phyloP scores from a whole-genome alignment of 257 asterid genomes.

The Eustoma russellianum region DNA sequence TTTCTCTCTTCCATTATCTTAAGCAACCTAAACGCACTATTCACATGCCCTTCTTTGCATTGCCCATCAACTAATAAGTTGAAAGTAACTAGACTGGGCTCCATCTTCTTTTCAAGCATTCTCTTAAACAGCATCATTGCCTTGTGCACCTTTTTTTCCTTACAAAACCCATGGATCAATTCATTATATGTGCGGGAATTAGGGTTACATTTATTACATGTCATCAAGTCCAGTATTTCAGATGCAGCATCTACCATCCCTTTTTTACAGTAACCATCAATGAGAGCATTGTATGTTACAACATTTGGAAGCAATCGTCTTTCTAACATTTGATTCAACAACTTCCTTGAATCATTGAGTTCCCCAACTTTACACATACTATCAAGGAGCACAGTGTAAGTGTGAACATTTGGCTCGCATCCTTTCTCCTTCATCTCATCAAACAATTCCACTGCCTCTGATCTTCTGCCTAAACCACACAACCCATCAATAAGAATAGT shows the following conservation, averaged over 20 bases:
- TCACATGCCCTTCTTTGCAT: slow-evolving; percentile 48
- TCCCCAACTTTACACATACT: slow-evolving; percentile 50
- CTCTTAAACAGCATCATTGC: slow-evolving; percentile 55
- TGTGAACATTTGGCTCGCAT: slow-evolving; percentile 51
- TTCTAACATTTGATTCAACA: slow-evolving; percentile 37
- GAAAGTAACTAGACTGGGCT: slow-evolving; percentile 46
- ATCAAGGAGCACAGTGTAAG: slow-evolving; percentile 55
- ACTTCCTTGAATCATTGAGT: slow-evolving; percentile 36
- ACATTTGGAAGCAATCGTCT: slow-evolving; percentile 43
- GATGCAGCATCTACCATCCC: slow-evolving; percentile 46
- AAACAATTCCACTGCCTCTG: slow-evolving; percentile 49
- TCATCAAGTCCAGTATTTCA: slow-evolving; percentile 43
- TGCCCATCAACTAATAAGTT: slow-evolving; percentile 61
- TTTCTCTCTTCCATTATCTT: slow-evolving; percentile 49
- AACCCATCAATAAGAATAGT: slow-evolving; percentile 60
- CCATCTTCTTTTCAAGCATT: slow-evolving; percentile 42
- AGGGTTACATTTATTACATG: slow-evolving; percentile 36
- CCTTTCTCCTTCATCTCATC: slow-evolving; percentile 67
- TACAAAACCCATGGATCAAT: slow-evolving; percentile 56
- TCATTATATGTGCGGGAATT: slow-evolving; percentile 61
- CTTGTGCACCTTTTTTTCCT: slow-evolving; percentile 45
- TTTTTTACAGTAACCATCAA: slow-evolving; percentile 59
- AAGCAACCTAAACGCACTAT: slow-evolving; percentile 57
- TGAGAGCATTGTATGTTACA: slow-evolving; percentile 58
- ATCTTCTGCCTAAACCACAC: slow-evolving; percentile 38